Conservation (phyloP, 805 yeast genomes). For the Hanseniaspora vineae region DNA sequence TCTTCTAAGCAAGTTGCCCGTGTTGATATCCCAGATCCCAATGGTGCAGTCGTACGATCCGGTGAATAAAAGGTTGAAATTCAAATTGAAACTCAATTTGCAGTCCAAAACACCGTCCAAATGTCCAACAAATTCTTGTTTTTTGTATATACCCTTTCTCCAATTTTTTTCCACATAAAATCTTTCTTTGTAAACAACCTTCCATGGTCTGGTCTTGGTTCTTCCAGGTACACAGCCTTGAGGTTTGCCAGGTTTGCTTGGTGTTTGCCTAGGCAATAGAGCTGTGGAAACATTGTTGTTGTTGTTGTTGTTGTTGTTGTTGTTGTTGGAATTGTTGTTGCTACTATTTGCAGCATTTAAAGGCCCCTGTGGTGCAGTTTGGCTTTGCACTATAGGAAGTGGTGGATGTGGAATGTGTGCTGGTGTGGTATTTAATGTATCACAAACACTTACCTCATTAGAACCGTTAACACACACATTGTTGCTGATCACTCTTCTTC, state of each 20-base stretch:
- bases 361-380: too few species aligned
- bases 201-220: constrained; percentile 75
- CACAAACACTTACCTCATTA: too few species aligned
- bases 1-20: constrained; percentile 67
- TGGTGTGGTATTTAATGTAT: too few species aligned
- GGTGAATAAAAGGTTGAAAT: constrained; percentile 66
- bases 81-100: constrained; percentile 67
- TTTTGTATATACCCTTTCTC: constrained; percentile 67
- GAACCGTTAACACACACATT: too few species aligned
- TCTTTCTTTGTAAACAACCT: constrained; percentile 83
- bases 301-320: neutral
- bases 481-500: constrained; percentile 30
- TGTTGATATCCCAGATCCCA: constrained; percentile 83
- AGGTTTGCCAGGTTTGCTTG: neutral
- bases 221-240: constrained; percentile 5
- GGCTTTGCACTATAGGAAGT: too few species aligned
- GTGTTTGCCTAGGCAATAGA: too few species aligned
- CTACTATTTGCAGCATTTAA: too few species aligned
- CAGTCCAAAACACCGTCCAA: constrained; percentile 80
- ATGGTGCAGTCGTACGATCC: constrained; percentile 88
- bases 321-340: neutral
- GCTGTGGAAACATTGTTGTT: neutral
- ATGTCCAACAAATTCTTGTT: constrained; percentile 65
- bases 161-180: constrained; percentile 87
- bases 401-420: too few species aligned